Conservation (phyloP, 1,284 basidiomycete species). For the Sphaerobolus stellatus region DNA sequence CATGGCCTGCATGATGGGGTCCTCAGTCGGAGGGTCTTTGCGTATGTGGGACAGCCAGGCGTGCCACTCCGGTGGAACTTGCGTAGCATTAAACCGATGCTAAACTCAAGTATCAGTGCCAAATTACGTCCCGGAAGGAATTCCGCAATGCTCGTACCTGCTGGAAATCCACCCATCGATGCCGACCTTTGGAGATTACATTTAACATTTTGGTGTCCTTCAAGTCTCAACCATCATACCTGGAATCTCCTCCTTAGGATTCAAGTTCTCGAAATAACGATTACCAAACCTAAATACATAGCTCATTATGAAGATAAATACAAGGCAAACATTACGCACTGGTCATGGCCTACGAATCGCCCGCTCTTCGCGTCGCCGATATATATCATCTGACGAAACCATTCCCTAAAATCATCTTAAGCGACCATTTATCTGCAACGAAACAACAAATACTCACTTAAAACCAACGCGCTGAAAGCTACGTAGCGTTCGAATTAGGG, state of each 20-base stretch:
- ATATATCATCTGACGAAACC: constrained; percentile 84
- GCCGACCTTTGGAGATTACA: constrained; percentile 59
- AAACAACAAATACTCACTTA: background rate
- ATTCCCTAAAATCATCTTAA: constrained; percentile 55
- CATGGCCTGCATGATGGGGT: constrained; percentile 64
- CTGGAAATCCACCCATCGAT: constrained; percentile 90
- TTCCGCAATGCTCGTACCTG: constrained; percentile 52
- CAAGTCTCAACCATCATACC: constrained; percentile 44
- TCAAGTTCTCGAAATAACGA: constrained; percentile 87
- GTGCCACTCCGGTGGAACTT: constrained; percentile 94
- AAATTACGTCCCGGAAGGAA: background rate
- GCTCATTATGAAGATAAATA: background rate
- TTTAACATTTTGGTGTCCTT: background rate
- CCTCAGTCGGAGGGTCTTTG: constrained; percentile 72
- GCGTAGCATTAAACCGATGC: constrained; percentile 86
- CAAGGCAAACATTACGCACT: constrained; percentile 49
- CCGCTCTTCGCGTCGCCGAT: constrained; percentile 92
- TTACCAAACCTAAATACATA: constrained; percentile 72
- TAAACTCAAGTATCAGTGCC: constrained; percentile 27
- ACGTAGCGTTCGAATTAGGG: constrained; percentile 72
- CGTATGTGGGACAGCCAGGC: constrained; percentile 93
- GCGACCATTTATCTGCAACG: background rate
- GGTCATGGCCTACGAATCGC: constrained; percentile 75
- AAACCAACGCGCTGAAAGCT: constrained; percentile 69
- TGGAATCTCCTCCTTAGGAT: constrained; percentile 81